Percentiles rank a stretch among this genome's conserved stretches.
Conservation (phyloP, 257 asterid genomes). For the Verbena officinalis region DNA sequence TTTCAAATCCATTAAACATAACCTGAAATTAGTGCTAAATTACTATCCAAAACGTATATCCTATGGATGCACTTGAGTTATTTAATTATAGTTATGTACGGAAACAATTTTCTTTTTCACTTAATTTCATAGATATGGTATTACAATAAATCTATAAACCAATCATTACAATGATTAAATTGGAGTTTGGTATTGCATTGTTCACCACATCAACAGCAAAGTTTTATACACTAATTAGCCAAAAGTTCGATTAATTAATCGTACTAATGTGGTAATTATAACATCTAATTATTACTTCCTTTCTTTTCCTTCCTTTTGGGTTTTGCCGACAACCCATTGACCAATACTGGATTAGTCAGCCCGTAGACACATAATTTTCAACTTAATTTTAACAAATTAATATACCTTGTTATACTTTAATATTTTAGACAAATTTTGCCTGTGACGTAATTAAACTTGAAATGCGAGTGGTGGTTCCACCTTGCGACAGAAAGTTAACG, state of each 20-base stretch:
- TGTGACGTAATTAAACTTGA: conserved; percentile 18
- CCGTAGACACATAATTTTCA: neutral
- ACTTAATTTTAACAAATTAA: no score
- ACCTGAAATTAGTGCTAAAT: no score
- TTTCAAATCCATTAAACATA: no score
- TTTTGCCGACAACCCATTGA: conserved; percentile 35
- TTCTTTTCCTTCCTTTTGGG: conserved; percentile 19
- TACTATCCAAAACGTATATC: no score
- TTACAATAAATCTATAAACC: conserved; percentile 28
- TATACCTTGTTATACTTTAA: no score
- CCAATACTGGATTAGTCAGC: neutral
- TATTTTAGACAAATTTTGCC: neutral
- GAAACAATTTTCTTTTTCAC: no score
- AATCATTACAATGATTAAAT: conserved; percentile 35
- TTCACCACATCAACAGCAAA: conserved; percentile 28
- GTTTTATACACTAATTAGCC: conserved; percentile 27
- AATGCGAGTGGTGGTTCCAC: conserved; percentile 25
- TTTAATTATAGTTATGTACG: no score
- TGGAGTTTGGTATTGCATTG: conserved; percentile 32
- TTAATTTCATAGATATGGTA: no score
- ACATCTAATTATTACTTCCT: conserved; percentile 21
- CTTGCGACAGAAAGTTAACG: conserved; percentile 15
- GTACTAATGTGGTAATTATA: neutral
- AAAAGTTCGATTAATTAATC: conserved; percentile 30
- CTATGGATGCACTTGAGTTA: no score